Base-by-base conservation (phyloP, 805 yeast species). In the Candida michaelii region DNA sequence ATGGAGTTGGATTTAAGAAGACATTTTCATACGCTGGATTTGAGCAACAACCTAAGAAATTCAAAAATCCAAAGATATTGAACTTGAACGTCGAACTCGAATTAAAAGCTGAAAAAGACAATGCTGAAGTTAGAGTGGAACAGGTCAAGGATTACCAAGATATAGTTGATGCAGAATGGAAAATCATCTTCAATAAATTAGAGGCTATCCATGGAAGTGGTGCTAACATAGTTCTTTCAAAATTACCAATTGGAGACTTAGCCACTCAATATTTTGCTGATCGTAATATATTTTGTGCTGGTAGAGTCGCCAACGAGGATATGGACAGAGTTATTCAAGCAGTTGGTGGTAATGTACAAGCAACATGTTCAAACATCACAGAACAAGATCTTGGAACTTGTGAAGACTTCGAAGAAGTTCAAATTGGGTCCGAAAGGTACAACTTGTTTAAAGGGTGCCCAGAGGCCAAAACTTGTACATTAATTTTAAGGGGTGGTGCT, bases 261-360 rank as follows among this genome's bases (percentile, higher is more conserved):
- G 99, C 99, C n/a, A 93, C 99, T 7, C 99, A 93, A 69, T 93
- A 77, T 66, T 93, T 93, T 65, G 99, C 99, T 27, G 99, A 93
- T 65, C 77, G 98, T 62, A 80, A 86, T 60, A 85, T 93, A 40
- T 93, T 93, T 69, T 93, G 99, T 71, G 99, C 99, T 11, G 99
- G 99, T 46, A 79, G 99, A 63, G 97, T 93, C 12, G 65, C 89
- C 9, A 51, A 77, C 30, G 96, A 89, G 54, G 99, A 93, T 65
- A 78, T 93, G 87, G 86, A 86, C 53, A 82, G 99, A 57, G 96
- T 89, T 6, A 82, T 89, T 44, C 77, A 82, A 58, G 98, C 99
- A 3, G 96, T 89, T 43, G 99, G 99, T 34, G 99, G 97, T 13
- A 66, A 84, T 10, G 73, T 91, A 47, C 96, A 90, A 65, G 69